Evolutionary conservation across 73 alveolate species (phyloP).

Genomic region (Paraurostyla sp.): DNA sequence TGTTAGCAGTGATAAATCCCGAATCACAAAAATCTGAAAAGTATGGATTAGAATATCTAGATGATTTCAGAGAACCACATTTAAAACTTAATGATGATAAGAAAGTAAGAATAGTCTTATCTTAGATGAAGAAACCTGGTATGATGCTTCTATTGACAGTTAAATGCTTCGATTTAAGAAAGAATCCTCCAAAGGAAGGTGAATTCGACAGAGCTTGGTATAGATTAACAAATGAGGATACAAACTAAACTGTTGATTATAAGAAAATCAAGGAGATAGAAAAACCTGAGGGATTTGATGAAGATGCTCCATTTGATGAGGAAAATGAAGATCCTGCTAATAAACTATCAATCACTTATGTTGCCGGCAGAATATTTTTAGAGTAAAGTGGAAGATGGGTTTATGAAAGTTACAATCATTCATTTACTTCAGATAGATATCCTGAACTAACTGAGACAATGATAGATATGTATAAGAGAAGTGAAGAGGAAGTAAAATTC

Average conservation of each 20-base stretch:
- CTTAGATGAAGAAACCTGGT: constrained; percentile 28
- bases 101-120: constrained; percentile 23
- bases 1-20: constrained; percentile 15
- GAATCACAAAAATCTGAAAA: neutral
- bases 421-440: constrained; percentile 12
- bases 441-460: constrained; percentile 46
- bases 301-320: constrained; percentile 40
- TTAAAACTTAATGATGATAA: constrained; percentile 47
- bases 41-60: constrained; percentile 24
- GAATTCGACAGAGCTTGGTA: constrained; percentile 65
- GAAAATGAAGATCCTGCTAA: constrained; percentile 31
- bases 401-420: constrained; percentile 45
- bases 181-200: constrained; percentile 47
- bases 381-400: constrained; percentile 43
- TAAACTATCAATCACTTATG: neutral
- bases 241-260: constrained; percentile 49
- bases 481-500: neutral
- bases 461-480: neutral
- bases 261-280: constrained; percentile 29
- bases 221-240: constrained; percentile 48
- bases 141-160: constrained; percentile 51
- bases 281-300: constrained; percentile 57
- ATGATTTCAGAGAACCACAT: constrained; percentile 40
- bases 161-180: constrained; percentile 13
- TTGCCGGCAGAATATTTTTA: constrained; percentile 43